Percentiles rank a stretch among this genome's conserved stretches.
Evolutionary conservation across 306 rosid species (phyloP).

Genomic region (Psophocarpus tetragonolobus): DNA sequence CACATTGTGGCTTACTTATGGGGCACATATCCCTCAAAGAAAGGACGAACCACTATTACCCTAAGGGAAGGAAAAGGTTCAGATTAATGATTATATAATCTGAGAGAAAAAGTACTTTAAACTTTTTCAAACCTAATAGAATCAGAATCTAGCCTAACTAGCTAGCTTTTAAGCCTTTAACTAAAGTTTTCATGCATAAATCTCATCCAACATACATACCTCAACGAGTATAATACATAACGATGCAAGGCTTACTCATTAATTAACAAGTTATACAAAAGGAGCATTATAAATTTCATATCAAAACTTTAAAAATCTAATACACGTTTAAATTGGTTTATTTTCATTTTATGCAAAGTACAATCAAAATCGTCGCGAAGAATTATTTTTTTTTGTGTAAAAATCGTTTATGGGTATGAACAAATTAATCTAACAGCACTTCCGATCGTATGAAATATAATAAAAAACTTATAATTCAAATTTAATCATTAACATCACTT

Average conservation of each 20-base stretch:
- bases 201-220: not conserved
- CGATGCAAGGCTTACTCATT: not conserved
- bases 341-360: not conserved
- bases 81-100: conserved; percentile 25
- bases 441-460: not conserved
- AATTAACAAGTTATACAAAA: not conserved
- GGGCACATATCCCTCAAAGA: conserved; percentile 51
- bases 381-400: not conserved
- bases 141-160: conserved; percentile 38
- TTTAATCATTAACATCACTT: no score
- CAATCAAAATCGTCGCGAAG: not conserved
- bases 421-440: not conserved
- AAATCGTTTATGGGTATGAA: not conserved
- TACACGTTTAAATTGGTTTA: not conserved
- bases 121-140: conserved; percentile 28
- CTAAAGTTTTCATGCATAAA: conserved; percentile 22
- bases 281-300: not conserved
- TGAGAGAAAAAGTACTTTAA: not conserved
- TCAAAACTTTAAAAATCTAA: not conserved
- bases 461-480: not conserved
- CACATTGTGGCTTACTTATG: conserved; percentile 36
- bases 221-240: not conserved
- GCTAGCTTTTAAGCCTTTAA: no score
- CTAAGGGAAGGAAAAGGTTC: conserved; percentile 30
- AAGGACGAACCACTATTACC: conserved; percentile 36